phyloP scores from a whole-genome alignment of 208 protist genomes.

The Naegleria lovaniensis region DNA sequence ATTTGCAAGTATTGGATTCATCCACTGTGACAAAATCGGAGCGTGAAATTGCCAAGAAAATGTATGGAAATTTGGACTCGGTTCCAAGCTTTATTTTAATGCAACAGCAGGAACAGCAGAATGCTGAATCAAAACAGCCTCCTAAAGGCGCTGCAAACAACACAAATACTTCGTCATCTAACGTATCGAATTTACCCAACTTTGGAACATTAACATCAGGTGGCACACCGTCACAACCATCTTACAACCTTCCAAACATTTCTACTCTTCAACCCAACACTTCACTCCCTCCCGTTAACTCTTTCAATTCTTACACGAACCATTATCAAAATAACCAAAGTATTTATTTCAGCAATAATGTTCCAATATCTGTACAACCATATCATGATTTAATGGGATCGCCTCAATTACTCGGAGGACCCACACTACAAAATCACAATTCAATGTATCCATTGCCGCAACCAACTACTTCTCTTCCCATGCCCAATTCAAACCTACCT shows the following conservation, averaged over 20 bases:
- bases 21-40: neutral
- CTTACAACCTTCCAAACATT: neutral
- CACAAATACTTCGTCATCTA: neutral
- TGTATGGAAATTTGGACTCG: neutral
- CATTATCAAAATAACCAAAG: neutral
- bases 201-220: neutral
- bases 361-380: neutral
- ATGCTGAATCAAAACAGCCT: neutral
- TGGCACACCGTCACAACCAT: neutral
- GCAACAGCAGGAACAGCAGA: neutral
- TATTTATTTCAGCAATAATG: neutral
- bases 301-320: neutral
- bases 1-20: slow-evolving; percentile 10
- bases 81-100: neutral
- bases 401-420: no score
- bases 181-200: neutral
- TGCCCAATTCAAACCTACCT: neutral
- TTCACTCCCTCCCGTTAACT: neutral
- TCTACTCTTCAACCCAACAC: neutral
- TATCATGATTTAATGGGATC: no score
- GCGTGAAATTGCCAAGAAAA: neutral
- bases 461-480: neutral
- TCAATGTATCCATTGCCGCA: neutral
- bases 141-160: no score
- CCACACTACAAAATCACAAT: neutral